phyloP scores from a whole-genome alignment of 352 stramenopile species.

The Pythium aristosporum region DNA sequence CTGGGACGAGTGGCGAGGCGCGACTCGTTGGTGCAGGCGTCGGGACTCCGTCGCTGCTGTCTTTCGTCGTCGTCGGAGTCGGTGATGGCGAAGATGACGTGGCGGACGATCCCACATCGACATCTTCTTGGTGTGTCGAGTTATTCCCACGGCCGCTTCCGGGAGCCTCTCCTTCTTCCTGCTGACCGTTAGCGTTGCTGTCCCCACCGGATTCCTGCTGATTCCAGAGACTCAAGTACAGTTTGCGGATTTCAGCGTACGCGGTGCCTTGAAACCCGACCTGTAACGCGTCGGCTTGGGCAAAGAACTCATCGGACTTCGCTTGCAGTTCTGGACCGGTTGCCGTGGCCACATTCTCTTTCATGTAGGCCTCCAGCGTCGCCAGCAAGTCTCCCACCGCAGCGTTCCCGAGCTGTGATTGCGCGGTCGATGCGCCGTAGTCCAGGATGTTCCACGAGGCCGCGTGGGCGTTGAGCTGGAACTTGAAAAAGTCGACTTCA shows the following conservation, averaged over 20 bases:
- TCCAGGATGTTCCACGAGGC: conserved; percentile 15
- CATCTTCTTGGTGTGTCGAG: background rate
- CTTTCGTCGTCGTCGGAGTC: background rate
- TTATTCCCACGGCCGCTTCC: background rate
- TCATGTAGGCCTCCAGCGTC: conserved; percentile 9
- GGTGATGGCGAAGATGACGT: background rate
- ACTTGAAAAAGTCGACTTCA: conserved; percentile 16
- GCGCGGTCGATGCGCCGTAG: background rate
- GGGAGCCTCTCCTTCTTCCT: background rate
- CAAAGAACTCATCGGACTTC: conserved; percentile 9
- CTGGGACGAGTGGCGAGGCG: background rate
- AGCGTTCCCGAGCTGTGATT: background rate
- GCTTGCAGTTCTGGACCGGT: background rate
- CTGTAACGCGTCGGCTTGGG: background rate
- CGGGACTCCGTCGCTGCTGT: background rate
- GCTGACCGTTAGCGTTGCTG: background rate
- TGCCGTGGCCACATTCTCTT: background rate
- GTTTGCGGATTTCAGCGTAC: background rate
- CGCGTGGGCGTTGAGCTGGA: conserved; percentile 1
- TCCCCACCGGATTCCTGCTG: background rate
- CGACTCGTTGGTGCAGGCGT: background rate
- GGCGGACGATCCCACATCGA: background rate
- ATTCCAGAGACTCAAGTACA: conserved; percentile 8
- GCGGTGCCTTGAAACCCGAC: background rate
- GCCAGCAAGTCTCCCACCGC: background rate